These are phyloP conservation scores for Rachicladosporium sp. DNA, from an alignment of 2,329 filamentous ascomycete species.

Conservation along the genomic window DNA sequence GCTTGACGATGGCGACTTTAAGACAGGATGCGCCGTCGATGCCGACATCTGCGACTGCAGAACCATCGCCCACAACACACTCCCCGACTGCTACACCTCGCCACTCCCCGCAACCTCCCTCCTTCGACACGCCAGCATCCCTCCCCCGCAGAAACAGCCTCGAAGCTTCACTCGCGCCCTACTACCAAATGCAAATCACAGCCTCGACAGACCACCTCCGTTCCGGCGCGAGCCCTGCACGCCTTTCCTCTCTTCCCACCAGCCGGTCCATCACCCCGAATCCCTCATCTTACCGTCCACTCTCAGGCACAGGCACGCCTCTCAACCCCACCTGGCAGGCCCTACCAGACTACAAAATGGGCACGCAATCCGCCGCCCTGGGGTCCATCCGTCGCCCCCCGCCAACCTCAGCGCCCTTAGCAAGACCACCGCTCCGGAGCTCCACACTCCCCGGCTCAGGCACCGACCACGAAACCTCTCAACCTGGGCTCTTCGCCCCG, in stretches of 20 bases:
- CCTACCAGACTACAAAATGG: no score
- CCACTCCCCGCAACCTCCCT: slow-evolving; percentile 6
- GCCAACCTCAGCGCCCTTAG: slow-evolving; percentile 13
- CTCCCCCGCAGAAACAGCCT: slow-evolving; percentile 26
- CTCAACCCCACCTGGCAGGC: no score
- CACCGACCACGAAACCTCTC: neutral
- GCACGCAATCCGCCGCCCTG: slow-evolving; percentile 13
- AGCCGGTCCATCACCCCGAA: no score
- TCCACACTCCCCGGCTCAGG: slow-evolving; percentile 2
- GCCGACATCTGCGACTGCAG: slow-evolving; percentile 2
- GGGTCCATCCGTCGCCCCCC: slow-evolving; percentile 28
- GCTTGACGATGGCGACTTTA: slow-evolving; percentile 73
- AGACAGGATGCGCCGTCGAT: slow-evolving; percentile 30
- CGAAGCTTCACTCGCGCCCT: slow-evolving; percentile 37
- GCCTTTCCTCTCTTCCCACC: no score
- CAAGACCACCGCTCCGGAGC: slow-evolving; percentile 8
- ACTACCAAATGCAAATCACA: slow-evolving; percentile 64
- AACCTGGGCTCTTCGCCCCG: no score
- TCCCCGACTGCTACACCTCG: slow-evolving; percentile 1
- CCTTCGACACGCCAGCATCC: no score
- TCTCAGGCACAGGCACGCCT: no score
- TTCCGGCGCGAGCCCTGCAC: slow-evolving; percentile 31
- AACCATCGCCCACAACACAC: no score
- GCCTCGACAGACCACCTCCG: slow-evolving; percentile 64
- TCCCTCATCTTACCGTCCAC: no score